Evolutionary conservation across 768 basidiomycete species (phyloP), one percentile per base, ranked within the genome.

Genomic region (Collybia mongolica): DNA sequence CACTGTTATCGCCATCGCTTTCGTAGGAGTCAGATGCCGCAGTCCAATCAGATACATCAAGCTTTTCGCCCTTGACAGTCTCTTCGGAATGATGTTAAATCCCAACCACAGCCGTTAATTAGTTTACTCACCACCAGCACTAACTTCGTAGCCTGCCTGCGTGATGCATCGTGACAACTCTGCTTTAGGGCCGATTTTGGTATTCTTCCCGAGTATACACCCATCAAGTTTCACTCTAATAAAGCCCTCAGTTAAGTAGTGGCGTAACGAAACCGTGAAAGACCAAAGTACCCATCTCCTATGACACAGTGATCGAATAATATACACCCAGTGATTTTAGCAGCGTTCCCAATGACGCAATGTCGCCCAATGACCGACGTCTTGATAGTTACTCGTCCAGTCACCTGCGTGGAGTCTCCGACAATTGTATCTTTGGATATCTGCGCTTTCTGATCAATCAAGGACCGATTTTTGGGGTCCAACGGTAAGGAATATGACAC

Each of bases 241-340:
- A 42, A 18, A 49, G 19, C 32, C 39, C 32, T 39, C 36, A 17
- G 2, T 56, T 51, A 40, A 49, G 26, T 38, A 48, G 6, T 41
- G 20, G 24, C 24, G 7, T 26, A 39, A 22, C 43, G 23, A n/a
- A 19, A 24, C 6, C 18, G 45, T 32, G 4, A 46, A 38, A 15
- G 17, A 5, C 15, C 6, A 47, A 62, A 82, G 61, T 54, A 93
- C 94, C 93, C 92, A 51, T 96, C 93, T 38, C 81, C 88, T 11
- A 98, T 71, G 3, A 90, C 79, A 58, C 93, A 95, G 60, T 96
- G 93, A 61, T 97, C 95, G 55, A 94, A 75, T 19, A 98, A 64
- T 6, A 96, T 80, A 56, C 89, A 94, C 9, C 90, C 88, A 2
- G 75, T 76, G 41, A 98, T 83, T 65, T 84, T 90, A n/a, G 80